These are phyloP conservation scores for Ceratorhiza oryzae-sativae DNA, from an alignment of 1,284 basidiomycete genomes.

Conservation along the genomic window DNA sequence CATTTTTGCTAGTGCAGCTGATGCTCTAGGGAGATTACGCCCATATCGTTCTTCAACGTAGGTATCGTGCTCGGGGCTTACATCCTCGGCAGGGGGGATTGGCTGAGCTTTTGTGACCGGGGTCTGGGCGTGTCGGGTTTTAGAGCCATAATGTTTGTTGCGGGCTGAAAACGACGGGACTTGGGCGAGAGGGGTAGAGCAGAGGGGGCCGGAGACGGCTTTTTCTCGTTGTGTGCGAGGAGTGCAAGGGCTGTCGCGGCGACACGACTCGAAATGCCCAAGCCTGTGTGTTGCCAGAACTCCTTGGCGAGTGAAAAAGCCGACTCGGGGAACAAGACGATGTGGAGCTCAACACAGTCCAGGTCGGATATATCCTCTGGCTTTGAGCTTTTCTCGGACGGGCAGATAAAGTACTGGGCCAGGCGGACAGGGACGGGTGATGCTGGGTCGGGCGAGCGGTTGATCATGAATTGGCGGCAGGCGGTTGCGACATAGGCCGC, in stretches of 20 bases:
- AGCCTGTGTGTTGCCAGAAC: slow-evolving; percentile 96
- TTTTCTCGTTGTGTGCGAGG: slow-evolving; percentile 52
- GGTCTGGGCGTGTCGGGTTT: slow-evolving; percentile 43
- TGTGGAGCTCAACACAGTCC: slow-evolving; percentile 65
- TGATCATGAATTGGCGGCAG: slow-evolving; percentile 78
- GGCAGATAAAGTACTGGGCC: slow-evolving; percentile 76
- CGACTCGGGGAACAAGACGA: slow-evolving; percentile 79
- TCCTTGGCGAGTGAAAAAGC: slow-evolving; percentile 78
- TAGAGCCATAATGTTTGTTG: slow-evolving; percentile 54
- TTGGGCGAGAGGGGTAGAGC: slow-evolving; percentile 53
- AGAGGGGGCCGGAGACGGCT: slow-evolving; percentile 47
- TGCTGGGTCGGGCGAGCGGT: slow-evolving; percentile 56
- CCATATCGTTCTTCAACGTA: slow-evolving; percentile 95
- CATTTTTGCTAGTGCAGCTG: slow-evolving; percentile 80
- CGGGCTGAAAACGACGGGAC: slow-evolving; percentile 64
- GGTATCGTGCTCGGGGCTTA: slow-evolving; percentile 55
- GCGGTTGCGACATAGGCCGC: slow-evolving; percentile 73
- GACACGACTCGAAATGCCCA: slow-evolving; percentile 87
- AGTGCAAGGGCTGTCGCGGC: slow-evolving; percentile 84
- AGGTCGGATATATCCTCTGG: slow-evolving; percentile 47
- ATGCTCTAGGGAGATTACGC: slow-evolving; percentile 82
- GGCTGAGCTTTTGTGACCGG: slow-evolving; percentile 39
- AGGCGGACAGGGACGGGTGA: slow-evolving; percentile 64
- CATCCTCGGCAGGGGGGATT: slow-evolving; percentile 49
- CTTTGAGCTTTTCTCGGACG: slow-evolving; percentile 50